Conservation (phyloP, 495 filamentous ascomycete species). For the Annulohypoxylon stygium region DNA sequence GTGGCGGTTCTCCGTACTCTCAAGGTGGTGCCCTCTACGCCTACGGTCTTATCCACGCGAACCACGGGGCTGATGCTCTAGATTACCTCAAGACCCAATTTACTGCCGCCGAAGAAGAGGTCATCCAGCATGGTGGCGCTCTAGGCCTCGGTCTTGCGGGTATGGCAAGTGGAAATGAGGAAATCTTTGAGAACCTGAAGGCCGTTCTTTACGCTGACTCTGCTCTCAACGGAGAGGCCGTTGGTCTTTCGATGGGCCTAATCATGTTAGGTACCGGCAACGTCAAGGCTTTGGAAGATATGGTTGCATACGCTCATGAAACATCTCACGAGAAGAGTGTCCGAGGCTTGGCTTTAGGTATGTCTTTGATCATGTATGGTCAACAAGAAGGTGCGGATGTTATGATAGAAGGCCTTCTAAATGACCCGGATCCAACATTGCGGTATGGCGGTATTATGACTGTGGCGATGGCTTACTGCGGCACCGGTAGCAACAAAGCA, state of each 20-base stretch:
- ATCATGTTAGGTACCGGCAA: slow-evolving; percentile 98
- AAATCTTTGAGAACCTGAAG: slow-evolving; percentile 92
- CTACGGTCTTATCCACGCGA: slow-evolving; percentile 95
- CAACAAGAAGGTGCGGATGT: slow-evolving; percentile 95
- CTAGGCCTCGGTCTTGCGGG: slow-evolving; percentile 95
- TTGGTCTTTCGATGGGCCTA: slow-evolving; percentile 93
- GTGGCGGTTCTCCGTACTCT: slow-evolving; percentile 87
- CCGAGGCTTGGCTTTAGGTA: slow-evolving; percentile 92
- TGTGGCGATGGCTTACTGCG: slow-evolving; percentile 97
- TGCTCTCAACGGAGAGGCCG: slow-evolving; percentile 95
- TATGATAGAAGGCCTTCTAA: slow-evolving; percentile 90
- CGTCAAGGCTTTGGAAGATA: slow-evolving; percentile 87
- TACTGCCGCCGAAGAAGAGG: slow-evolving; percentile 87
- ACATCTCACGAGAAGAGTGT: slow-evolving; percentile 99
- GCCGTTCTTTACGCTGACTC: slow-evolving; percentile 90
- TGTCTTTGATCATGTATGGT: slow-evolving; percentile 98
- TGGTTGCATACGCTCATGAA: slow-evolving; percentile 98
- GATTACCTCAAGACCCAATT: slow-evolving; percentile 91
- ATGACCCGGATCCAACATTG: slow-evolving; percentile 92
- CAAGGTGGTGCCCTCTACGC: slow-evolving; percentile 97
- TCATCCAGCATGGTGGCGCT: slow-evolving; percentile 96
- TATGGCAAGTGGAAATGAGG: slow-evolving; percentile 93
- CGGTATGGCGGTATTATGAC: slow-evolving; percentile 99
- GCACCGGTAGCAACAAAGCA: slow-evolving; percentile 97
- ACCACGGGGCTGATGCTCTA: slow-evolving; percentile 93